Evolutionary conservation across 2,329 filamentous ascomycete genomes (phyloP), one percentile per base, ranked within the genome.

Genomic region (Remersonia thermophila): DNA sequence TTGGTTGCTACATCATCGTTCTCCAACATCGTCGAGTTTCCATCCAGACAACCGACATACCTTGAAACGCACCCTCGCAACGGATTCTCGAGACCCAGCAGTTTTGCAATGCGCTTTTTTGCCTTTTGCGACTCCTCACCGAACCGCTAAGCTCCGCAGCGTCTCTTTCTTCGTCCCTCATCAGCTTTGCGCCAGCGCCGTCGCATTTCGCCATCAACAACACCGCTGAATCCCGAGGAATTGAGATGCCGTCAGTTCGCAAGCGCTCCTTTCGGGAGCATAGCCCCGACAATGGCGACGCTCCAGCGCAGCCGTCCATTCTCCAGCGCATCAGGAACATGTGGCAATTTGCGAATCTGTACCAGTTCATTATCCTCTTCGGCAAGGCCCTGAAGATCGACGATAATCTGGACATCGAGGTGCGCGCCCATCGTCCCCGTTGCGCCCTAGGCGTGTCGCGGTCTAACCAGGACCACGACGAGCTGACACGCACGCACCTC

Each of bases 341-440:
- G 70, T 96, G 89, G 87, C 83, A 95, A 58, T 95, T 96, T 60
- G 84, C 89, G 42, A 89, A 86, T 52, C 65, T 96, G 7, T 86
- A 81, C 62, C 89, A 98, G 61, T 98, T 86, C 71, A 83, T 96
- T 42, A 83, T 80, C 56, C 74, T 89, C 28, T 98, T 98, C 58
- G 87, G 89, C 43, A 78, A 81, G 51, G 78, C 78, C 30, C 78
- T 93, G 56, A 95, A 93, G 63, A 83, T 96, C 47, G 80, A 91
- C 50, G 82, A 93, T 44, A 77, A 81, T 53, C 70, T 95, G 44
- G 85, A 89, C 53, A 82, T 95, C 46, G 87, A 96, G 65, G 91
- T 94, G 73, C 25, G 53, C 39, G 16, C 18, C 14, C 25, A 3
- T 27, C n/a, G 15, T 28, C 16, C 0, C 13, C 7, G 8, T n/a